Evolutionary conservation across 2,329 filamentous ascomycete genomes (phyloP), one percentile per base, ranked within the genome.

Genomic region (Paramyrothecium sp.): DNA sequence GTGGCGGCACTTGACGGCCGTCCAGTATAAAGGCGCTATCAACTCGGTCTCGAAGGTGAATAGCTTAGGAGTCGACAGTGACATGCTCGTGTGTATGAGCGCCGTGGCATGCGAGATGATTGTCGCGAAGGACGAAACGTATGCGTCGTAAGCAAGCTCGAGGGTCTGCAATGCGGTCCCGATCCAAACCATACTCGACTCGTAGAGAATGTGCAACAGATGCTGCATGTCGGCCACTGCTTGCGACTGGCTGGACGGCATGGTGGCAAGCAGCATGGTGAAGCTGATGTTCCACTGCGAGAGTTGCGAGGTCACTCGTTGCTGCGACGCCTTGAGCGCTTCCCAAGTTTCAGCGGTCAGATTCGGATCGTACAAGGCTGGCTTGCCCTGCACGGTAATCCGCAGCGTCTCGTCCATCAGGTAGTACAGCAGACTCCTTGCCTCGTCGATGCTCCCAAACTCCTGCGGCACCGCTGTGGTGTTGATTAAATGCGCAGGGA

Each of bases 1-100:
- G 56, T 78, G 76, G 1, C 76, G 69, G 52, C 75, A 78, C 54
- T 75, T 76, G 38, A 66, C 62, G 1, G 67, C 70, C 7, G 73
- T 71, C 60, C 75, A 80, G 60, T 76, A 78, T 1, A 80, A 61
- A 1, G 76, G 73, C 0, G 75, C 72, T 23, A 79, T 68, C 1
- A 78, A 55, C 20, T 77, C 74, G 13, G 74, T 77, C 44, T 79
- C 76, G 50, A 79, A 79, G 7, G 69, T 71, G 38, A 80, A 80
- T 3, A 63, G 20, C 50, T 64, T 54, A 55, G 62, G 52, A 52
- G 57, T 57, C 26, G 58, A 19, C 30, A 56, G 60, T 53, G 23
- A 19, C 21, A 60, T 53, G 1, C 61, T 47, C 1, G 63, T 58
- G 3, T 58, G 51, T 17, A 72, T 64, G 19, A 74, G 65, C 0